Conservation (phyloP, 106 monocot genomes). For the Posidonia australis region DNA sequence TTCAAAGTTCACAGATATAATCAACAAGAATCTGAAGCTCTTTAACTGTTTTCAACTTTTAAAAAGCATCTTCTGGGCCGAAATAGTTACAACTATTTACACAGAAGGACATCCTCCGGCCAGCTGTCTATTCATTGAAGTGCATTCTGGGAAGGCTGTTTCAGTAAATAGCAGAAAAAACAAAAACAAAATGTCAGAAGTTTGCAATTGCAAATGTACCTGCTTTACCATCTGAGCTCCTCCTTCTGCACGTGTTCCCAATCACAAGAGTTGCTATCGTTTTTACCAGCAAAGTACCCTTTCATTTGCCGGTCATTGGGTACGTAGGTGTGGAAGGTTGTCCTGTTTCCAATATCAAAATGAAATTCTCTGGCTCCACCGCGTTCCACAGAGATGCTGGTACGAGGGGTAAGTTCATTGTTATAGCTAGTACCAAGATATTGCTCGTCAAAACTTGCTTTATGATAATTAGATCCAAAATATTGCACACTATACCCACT, state of each 20-base stretch:
- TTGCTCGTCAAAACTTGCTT: neutral
- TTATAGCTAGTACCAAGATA: neutral
- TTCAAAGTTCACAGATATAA: too few relatives aligned
- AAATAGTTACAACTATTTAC: too few relatives aligned
- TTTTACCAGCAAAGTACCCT: neutral
- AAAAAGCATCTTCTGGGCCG: too few relatives aligned
- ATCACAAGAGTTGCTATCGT: slow-evolving; percentile 9
- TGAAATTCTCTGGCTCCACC: neutral
- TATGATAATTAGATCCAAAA: neutral
- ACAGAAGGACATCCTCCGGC: too few relatives aligned
- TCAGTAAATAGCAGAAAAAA: too few relatives aligned
- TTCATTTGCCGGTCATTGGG: neutral
- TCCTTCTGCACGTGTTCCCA: slow-evolving; percentile 17
- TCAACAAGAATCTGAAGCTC: too few relatives aligned
- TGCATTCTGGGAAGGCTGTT: too few relatives aligned
- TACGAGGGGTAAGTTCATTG: neutral
- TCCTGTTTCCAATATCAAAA: neutral
- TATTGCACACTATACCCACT: neutral
- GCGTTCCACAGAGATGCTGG: neutral
- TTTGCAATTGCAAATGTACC: too few relatives aligned
- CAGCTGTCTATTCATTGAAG: too few relatives aligned
- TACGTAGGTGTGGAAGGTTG: neutral
- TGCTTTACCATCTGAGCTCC: too few relatives aligned
- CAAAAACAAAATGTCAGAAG: too few relatives aligned
- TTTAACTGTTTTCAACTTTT: too few relatives aligned